Evolutionary conservation across 2,329 filamentous ascomycete genomes (phyloP).

Genomic region (Zymoseptoria crescenta): DNA sequence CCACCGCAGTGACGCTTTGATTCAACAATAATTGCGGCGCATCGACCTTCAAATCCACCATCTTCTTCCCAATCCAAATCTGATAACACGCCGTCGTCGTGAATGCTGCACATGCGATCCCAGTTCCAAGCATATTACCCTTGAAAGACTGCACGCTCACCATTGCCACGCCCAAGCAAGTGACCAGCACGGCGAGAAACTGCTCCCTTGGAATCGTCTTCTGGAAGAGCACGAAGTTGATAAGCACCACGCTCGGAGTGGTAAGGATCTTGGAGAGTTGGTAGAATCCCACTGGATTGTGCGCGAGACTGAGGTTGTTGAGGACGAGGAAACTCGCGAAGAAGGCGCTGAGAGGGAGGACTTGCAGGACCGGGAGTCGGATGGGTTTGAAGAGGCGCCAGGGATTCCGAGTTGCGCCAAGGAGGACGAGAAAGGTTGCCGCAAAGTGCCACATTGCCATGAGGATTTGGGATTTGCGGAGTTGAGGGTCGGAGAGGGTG

Average conservation of each 20-base stretch:
- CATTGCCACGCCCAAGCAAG: conserved; percentile 3
- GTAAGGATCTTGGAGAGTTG: conserved; percentile 6
- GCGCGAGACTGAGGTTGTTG: conserved; percentile 5
- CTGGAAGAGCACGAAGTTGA: conserved; percentile 4
- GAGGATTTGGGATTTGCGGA: conserved; percentile 5
- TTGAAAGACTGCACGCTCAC: conserved; percentile 4
- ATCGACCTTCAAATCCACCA: conserved; percentile 5
- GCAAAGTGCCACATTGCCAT: conserved; percentile 8
- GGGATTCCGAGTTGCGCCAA: conserved; percentile 1
- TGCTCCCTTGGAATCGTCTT: conserved; percentile 1
- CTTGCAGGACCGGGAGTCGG: conserved; percentile 2
- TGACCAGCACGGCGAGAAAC: conserved; percentile 3
- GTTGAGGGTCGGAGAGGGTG: conserved; percentile 5
- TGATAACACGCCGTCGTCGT: conserved; percentile 9
- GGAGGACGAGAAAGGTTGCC: conserved; percentile 4
- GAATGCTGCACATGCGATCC: conserved; percentile 4
- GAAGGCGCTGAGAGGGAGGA: conserved; percentile 6
- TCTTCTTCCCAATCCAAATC: conserved; percentile 10
- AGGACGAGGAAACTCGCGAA: conserved; percentile 6
- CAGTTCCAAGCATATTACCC: conserved; percentile 1
- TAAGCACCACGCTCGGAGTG: conserved; percentile 1
- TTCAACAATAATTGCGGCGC: conserved; percentile 6
- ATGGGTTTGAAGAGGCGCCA: conserved; percentile 3
- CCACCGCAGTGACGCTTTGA: conserved; percentile 1
- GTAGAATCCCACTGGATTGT: conserved; percentile 7